Base-by-base conservation (phyloP, 768 basidiomycete genomes). In the Rhodotorula diobovata region DNA sequence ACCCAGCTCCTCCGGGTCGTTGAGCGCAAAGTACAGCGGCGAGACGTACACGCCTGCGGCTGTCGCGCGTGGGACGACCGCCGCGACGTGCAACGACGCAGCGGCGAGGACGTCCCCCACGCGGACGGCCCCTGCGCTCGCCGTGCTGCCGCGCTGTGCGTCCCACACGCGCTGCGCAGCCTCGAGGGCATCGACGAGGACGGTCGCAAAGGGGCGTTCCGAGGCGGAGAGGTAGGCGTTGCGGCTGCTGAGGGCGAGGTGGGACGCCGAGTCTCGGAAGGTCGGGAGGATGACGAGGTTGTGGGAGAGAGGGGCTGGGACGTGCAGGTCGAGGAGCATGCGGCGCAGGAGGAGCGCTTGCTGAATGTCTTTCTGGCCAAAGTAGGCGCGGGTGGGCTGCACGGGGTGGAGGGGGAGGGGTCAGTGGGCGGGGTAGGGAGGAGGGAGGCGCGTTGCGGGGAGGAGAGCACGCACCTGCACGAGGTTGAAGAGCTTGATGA, bases 341-440 rank as follows among this genome's bases (percentile, higher is more conserved):
- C 87, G 86, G 45, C 89, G 88, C 43, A 98, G 83, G 56, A 99
- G 81, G 25, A 97, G 82, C 0, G 90, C 92, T 79, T 99, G 96
- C 78, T 99, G 96, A 64, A 99, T 96, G 79, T 98, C 95, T 79
- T 98, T 98, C 81, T 98, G 94, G 2, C 96, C 95, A 72, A 99
- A 96, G 80, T 98, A 97, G 32, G 90, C 88, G 73, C 88, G 86
- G 56, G 90, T 90, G 11, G 95, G 95, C 93, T 95, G 79, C 43
- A 12, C 25, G 3, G 32, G 30, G 56, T 37, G 30, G 35, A 2
- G n/a, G 23, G 37, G 35, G 14, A 28, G 10, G 61, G 4, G 21
- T 64, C 56, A 18, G 21, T 68, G 28, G 34, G 48, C 43, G 57
- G 14, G 23, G 35, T 5, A 20, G 16, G 15, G 21, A 4, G 37